Evolutionary conservation across 805 yeast genomes (phyloP), one percentile per base, ranked within the genome.

Genomic region (Nakazawaea ernobii): DNA sequence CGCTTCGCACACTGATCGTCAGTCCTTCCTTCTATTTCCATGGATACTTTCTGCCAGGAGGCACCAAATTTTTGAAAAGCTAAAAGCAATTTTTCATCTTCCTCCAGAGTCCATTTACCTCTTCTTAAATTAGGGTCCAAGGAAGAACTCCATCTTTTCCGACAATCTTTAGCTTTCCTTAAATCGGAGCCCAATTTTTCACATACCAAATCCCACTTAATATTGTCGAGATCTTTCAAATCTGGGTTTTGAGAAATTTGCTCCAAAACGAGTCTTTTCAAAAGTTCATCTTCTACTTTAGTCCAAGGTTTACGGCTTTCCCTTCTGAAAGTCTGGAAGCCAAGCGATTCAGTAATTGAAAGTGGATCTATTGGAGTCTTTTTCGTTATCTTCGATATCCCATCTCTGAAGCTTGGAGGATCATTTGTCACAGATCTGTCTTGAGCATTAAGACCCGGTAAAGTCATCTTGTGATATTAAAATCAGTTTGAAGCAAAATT

Each of bases 1-100:
- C 97, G 69, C 59, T 91, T 91, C 1, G 96, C 87, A 69, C 98
- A 91, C 67, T 91, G 97, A 63, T 90, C 97, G 58, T 90, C 96
- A 0, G 95, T 91, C 59, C 97, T 73, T 5, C 96, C 95, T 3
- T 79, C 77, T 10, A 91, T 85, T 45, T 77, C 82, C 43, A 73
- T 66, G 0, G 96, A 81, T 9, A 91, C 90, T 56, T 83, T 83
- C 52, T 86, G 86, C 97, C 97, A 91, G 29, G 82, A 76, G 0
- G 95, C 75, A 0, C 97, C 97, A 60, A 77, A 74, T 53, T 71
- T 74, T 42, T 75, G 68, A 60, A 77, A 86, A 1, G 94, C 89
- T 44, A 73, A 70, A 20, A 84, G 59, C 33, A 91, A 69, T 35
- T 70, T 67, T 32, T 74, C 74, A 65, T 91, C 97, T 61, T 91